Evolutionary conservation across 495 filamentous ascomycete species (phyloP), one percentile per base, ranked within the genome.

Genomic region (Platismatia glauca): DNA sequence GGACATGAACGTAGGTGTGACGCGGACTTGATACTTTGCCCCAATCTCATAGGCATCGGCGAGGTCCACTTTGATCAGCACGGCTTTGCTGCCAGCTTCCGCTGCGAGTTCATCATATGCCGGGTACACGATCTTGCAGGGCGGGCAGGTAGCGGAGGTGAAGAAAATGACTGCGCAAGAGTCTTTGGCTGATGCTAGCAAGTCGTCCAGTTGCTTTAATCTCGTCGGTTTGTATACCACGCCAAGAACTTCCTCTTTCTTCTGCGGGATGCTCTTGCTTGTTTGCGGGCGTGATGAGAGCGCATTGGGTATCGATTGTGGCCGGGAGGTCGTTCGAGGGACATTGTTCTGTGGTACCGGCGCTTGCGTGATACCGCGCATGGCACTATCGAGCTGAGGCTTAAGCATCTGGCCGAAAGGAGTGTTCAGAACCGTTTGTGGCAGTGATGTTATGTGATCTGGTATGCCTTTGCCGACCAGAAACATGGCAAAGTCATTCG

Each of bases 1-100:
- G 3, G 90, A 92, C 68, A 93, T 88, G 71, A 97, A 97, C 3
- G 94, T 96, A 3, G 93, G 93, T 0, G 91, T 96, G 33, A 86
- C 85, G 11, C 80, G 79, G 59, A 97, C 82, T 46, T 76, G 71
- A 73, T 91, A 96, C 35, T 79, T 82, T 31, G 74, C 73, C 37
- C 77, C 81, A 37, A 93, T 82, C 57, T 91, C 86, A 33, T 79
- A 80, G 0, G 88, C 86, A 22, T 76, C 70, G 57, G 82, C 83
- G 53, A 86, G 82, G 67, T 97, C 94, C 22, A 94, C 88, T 69
- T 93, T 96, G 73, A 97, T 87, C 31, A 96, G 79, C 12, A 83
- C 71, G 11, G 84, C 85, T 68, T 83, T 86, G 46, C 79, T 76
- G n/a, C 85, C 86, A 31, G 84, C 80, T 66, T 93, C 87, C 37